phyloP scores from a whole-genome alignment of 805 yeast genomes.

The Alloascoidea africana region DNA sequence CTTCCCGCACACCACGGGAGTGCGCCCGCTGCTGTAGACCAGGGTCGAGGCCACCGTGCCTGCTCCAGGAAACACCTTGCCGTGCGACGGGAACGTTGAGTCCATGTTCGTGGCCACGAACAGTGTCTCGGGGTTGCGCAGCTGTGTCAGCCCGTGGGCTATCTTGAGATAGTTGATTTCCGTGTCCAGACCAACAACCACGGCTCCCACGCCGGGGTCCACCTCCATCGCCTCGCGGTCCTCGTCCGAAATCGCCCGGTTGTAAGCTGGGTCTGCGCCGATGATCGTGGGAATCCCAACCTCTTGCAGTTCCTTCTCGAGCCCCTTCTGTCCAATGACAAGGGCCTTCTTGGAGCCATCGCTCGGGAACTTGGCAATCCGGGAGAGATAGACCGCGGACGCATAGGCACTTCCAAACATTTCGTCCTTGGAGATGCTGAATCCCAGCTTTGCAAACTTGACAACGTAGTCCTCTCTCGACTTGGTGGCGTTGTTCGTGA shows the following conservation, averaged over 20 bases:
- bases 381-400: constrained; percentile 69
- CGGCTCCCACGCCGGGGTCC: constrained; percentile 73
- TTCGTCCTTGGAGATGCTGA: constrained; percentile 35
- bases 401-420: constrained; percentile 90
- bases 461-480: constrained; percentile 61
- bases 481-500: constrained; percentile 91
- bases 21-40: constrained; percentile 59
- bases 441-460: constrained; percentile 54
- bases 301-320: constrained; percentile 60
- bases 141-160: constrained; percentile 69
- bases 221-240: constrained; percentile 24
- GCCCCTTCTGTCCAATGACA: constrained; percentile 83
- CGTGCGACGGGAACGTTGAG: constrained; percentile 86
- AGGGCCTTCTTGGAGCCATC: constrained; percentile 73
- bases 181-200: constrained; percentile 75
- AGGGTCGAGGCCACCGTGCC: constrained; percentile 79
- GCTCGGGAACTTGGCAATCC: constrained; percentile 59
- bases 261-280: constrained; percentile 58
- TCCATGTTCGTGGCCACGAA: constrained; percentile 92
- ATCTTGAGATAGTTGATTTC: constrained; percentile 69
- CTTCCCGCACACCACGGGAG: constrained; percentile 86
- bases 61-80: constrained; percentile 83
- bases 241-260: constrained; percentile 37
- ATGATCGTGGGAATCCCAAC: constrained; percentile 70
- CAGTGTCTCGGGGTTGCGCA: constrained; percentile 45